Percentiles rank a stretch among this genome's conserved stretches.
Evolutionary conservation across 2,329 filamentous ascomycete genomes (phyloP).

Genomic region (Aquanectria penicillioides): DNA sequence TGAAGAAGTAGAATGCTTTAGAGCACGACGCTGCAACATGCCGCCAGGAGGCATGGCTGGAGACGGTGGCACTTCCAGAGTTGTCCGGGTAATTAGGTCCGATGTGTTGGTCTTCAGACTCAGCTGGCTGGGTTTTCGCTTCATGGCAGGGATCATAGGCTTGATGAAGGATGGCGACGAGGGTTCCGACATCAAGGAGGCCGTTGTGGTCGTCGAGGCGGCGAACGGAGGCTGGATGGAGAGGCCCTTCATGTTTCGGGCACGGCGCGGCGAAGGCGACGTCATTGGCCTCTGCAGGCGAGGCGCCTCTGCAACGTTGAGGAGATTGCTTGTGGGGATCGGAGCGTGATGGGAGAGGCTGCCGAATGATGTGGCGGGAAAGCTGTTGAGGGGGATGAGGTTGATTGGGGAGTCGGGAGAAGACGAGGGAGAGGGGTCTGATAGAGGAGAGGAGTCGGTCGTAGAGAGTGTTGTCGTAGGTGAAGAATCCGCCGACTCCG

Average conservation of each 20-base stretch:
- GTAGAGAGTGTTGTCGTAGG: constrained; percentile 95
- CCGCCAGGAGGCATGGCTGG: constrained; percentile 62
- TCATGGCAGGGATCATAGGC: constrained; percentile 75
- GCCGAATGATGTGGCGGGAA: constrained; percentile 69
- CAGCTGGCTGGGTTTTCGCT: constrained; percentile 80
- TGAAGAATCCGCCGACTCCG: constrained; percentile 91
- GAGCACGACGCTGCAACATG: constrained; percentile 68
- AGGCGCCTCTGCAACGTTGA: constrained; percentile 55
- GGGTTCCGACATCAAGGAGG: constrained; percentile 69
- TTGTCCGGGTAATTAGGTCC: constrained; percentile 60
- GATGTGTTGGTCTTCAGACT: constrained; percentile 78
- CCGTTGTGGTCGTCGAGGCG: constrained; percentile 55
- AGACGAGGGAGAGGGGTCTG: constrained; percentile 89
- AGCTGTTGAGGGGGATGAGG: constrained; percentile 75
- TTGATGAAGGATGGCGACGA: constrained; percentile 83
- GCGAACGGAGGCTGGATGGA: constrained; percentile 75
- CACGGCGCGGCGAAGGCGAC: constrained; percentile 74
- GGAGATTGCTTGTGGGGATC: constrained; percentile 48
- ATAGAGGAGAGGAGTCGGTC: constrained; percentile 88
- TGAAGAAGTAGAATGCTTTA: constrained; percentile 75
- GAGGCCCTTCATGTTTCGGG: constrained; percentile 86
- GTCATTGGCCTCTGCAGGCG: constrained; percentile 69
- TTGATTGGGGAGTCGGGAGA: constrained; percentile 91
- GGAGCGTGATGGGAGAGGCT: constrained; percentile 42
- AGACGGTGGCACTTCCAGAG: constrained; percentile 65